These are phyloP conservation scores for Vigna nakashimae DNA, from an alignment of 306 rosid genomes.

Conservation along the genomic window DNA sequence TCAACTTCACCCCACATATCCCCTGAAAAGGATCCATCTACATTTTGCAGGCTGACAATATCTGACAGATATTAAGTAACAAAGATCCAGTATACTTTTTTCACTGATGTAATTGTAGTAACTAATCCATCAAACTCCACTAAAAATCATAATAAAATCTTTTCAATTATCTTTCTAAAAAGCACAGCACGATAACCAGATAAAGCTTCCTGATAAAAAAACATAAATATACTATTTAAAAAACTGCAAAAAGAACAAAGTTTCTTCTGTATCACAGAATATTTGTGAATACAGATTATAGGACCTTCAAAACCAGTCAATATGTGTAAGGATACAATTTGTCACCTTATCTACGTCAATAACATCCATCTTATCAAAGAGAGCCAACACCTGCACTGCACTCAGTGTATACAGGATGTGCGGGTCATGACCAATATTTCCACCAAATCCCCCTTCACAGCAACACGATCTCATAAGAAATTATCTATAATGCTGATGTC, in stretches of 20 bases:
- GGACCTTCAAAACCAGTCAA: slow-evolving; percentile 28
- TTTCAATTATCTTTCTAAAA: neutral
- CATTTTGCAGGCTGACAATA: slow-evolving; percentile 79
- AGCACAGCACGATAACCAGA: neutral
- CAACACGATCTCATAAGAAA: slow-evolving; percentile 37
- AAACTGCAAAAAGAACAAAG: neutral
- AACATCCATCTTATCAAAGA: slow-evolving; percentile 69
- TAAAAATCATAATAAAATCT: neutral
- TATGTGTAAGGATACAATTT: slow-evolving; percentile 75
- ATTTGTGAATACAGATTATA: neutral
- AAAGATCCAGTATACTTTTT: slow-evolving; percentile 14
- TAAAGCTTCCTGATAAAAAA: slow-evolving; percentile 27
- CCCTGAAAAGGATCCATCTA: slow-evolving; percentile 96
- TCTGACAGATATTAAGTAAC: slow-evolving; percentile 63
- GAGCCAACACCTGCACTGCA: slow-evolving; percentile 84
- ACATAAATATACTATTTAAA: neutral
- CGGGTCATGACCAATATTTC: slow-evolving; percentile 88
- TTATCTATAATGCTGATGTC: neutral
- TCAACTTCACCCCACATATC: slow-evolving; percentile 96
- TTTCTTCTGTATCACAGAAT: neutral
- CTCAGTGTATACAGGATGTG: slow-evolving; percentile 85
- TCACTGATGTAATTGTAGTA: neutral
- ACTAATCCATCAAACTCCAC: slow-evolving; percentile 25
- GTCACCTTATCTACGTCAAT: slow-evolving; percentile 74
- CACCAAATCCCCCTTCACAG: slow-evolving; percentile 81